Evolutionary conservation across 306 rosid species (phyloP), one percentile per base, ranked within the genome.

Genomic region (Rosa chinensis): DNA sequence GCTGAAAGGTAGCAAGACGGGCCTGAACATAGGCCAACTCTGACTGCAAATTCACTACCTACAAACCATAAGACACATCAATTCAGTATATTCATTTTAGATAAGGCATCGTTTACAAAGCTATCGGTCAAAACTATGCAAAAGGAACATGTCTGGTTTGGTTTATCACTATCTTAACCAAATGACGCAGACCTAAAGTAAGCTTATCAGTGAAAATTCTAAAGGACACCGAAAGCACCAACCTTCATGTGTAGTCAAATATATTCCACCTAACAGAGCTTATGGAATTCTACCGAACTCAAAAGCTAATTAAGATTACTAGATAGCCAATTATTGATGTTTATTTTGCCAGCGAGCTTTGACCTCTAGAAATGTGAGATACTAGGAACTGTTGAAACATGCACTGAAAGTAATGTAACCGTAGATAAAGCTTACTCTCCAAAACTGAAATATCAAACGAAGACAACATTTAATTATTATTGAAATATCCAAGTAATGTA

Each of bases 41-140:
- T 45, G 97, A 90, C 76, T 92, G 96, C 91, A 92, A 87, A 81
- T 88, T 92, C 72, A 92, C 89, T 0, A 89, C 97, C 98, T 94
- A 71, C 80, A 9, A 59, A 25, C 45, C 47, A 61, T n/a, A 69
- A 25, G 55, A 39, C n/a, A n/a, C 21, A 52, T 50, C 42, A 48
- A 13, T 21, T 32, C 42, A 66, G 8, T 47, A 1, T 32, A 28
- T 20, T 43, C 18, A 16, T 43, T 14, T 13, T 14, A 59, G 39
- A 23, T 28, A 11, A 47, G 14, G 14, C 17, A 48, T 25, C 59
- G 11, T 7, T 47, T 28, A 71, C 75, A 39, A 67, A 10, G n/a
- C 32, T 3, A 48, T 52, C 6, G n/a, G 77, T 53, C 66, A 73
- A 16, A 18, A 14, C 35, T 64, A 20, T 20, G 66, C 13, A n/a